Conservation (phyloP, 169 alveolate genomes). For the Plasmodium coatneyi region DNA sequence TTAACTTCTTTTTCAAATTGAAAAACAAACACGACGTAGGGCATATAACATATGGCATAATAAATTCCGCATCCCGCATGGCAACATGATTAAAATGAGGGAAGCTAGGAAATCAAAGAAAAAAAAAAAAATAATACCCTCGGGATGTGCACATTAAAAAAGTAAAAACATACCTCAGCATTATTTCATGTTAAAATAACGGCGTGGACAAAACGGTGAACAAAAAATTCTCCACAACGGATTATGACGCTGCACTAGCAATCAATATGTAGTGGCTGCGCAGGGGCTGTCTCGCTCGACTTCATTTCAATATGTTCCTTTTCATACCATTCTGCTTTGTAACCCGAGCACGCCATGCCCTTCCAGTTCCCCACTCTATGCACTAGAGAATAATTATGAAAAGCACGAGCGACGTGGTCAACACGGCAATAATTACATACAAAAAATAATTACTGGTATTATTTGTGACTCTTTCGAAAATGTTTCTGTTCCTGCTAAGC, state of each 20-base stretch:
- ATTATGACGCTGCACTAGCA: not conserved
- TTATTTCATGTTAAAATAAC: not conserved
- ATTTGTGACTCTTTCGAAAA: slow-evolving; percentile 74
- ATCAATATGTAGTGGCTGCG: not conserved
- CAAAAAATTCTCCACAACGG: not conserved
- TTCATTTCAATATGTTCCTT: not conserved
- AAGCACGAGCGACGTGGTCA: slow-evolving; percentile 75
- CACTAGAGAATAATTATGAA: slow-evolving; percentile 64
- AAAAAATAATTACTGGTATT: slow-evolving; percentile 80
- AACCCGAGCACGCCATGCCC: not conserved
- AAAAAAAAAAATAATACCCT: not conserved
- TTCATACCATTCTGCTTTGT: not conserved
- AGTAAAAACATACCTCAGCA: not conserved
- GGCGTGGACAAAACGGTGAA: not conserved
- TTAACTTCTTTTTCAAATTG: not conserved
- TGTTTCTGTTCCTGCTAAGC: slow-evolving; percentile 79
- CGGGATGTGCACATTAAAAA: not conserved
- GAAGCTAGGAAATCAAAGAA: not conserved
- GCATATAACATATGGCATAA: not conserved
- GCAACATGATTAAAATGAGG: not conserved
- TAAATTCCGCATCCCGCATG: not conserved
- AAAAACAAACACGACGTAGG: not conserved
- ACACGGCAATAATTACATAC: slow-evolving; percentile 75
- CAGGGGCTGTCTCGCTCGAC: not conserved
- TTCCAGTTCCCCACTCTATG: not conserved